A percentile compares a stretch with the other conserved stretches of the same genome.
Evolutionary conservation across 345 rosid species (phyloP).

Genomic region (Hibiscus mutabilis): DNA sequence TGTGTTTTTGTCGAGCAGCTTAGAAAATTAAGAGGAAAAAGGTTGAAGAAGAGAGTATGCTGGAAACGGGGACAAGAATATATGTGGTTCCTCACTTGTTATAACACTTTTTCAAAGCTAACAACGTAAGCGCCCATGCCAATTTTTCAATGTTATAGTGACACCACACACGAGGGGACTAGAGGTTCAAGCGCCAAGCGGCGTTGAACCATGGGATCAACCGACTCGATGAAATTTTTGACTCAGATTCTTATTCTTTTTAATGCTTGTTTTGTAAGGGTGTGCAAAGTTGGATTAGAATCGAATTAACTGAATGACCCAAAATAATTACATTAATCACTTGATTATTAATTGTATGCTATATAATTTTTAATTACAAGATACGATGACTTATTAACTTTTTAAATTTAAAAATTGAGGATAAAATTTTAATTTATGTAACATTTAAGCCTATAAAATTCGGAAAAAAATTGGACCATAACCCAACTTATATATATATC

Average conservation of each 20-base stretch:
- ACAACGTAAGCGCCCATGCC: background rate
- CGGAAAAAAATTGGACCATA: too few species aligned
- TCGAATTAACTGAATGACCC: too few species aligned
- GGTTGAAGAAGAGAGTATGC: background rate
- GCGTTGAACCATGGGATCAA: background rate
- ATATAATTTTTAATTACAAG: too few species aligned
- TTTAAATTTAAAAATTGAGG: too few species aligned
- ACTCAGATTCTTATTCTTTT: background rate
- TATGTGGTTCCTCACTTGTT: background rate
- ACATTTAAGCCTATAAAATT: too few species aligned
- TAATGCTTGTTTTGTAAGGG: background rate
- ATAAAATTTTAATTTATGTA: too few species aligned
- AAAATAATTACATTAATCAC: too few species aligned
- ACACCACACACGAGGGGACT: background rate
- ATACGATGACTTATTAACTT: too few species aligned
- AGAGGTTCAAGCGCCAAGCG: background rate
- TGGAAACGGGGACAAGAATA: background rate
- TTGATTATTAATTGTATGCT: too few species aligned
- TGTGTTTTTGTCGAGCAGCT: background rate
- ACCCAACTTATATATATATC: too few species aligned
- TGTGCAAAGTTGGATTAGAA: too few species aligned
- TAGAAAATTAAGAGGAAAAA: background rate
- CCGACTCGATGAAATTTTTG: background rate
- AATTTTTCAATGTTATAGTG: background rate
- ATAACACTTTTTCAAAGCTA: background rate